phyloP scores from a whole-genome alignment of 2,329 filamentous ascomycete genomes.

The Sphaerostilbella broomeana region DNA sequence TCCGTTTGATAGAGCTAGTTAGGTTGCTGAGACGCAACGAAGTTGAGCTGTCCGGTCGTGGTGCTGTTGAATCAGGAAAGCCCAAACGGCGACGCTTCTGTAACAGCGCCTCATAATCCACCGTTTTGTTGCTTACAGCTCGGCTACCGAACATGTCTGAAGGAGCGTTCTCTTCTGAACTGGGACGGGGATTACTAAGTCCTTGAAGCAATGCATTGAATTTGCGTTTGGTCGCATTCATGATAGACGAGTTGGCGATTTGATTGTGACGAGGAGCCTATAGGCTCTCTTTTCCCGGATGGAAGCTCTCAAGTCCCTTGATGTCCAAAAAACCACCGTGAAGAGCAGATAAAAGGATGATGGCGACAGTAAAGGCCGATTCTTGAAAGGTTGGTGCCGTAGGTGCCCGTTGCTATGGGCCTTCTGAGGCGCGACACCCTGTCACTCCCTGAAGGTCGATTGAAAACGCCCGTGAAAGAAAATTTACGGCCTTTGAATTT shows the following conservation, averaged over 20 bases:
- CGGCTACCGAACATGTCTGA: constrained; percentile 10
- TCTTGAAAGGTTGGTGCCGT: no score
- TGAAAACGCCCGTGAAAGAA: neutral
- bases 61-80: constrained; percentile 34
- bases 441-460: no score
- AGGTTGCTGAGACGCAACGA: constrained; percentile 18
- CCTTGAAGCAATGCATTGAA: constrained; percentile 70
- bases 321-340: no score
- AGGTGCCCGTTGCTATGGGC: no score
- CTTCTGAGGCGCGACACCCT: no score
- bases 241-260: constrained; percentile 26
- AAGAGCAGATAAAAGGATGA: no score
- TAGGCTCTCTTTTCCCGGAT: no score
- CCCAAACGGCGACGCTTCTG: constrained; percentile 49
- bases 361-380: no score
- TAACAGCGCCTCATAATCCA: constrained; percentile 36
- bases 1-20: constrained; percentile 16
- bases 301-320: no score
- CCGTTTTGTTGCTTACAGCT: constrained; percentile 14
- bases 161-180: constrained; percentile 8
- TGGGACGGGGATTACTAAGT: constrained; percentile 41
- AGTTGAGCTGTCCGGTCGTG: constrained; percentile 17
- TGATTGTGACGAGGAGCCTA: neutral
- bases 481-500: neutral
- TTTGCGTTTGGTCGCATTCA: constrained; percentile 78